These are phyloP conservation scores for Neonothopanus nambi DNA, from an alignment of 1,284 basidiomycete species.

Conservation along the genomic window DNA sequence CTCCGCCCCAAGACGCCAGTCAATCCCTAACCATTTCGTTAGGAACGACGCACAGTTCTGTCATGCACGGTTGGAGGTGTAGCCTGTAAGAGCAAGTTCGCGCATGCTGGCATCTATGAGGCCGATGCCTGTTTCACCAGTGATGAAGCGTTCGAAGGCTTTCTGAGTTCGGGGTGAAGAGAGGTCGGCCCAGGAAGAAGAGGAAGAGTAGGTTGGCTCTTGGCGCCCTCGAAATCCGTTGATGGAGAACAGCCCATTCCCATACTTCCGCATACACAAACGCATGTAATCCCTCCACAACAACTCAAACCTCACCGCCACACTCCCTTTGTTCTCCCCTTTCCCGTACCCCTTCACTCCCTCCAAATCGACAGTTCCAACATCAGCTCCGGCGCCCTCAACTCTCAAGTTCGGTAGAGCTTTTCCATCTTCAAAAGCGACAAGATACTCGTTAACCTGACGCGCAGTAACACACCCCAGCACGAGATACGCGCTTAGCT, in stretches of 20 bases:
- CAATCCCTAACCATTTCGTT: slow-evolving; percentile 47
- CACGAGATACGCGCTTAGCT: slow-evolving; percentile 49
- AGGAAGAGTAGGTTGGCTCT: background rate
- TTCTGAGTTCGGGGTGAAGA: slow-evolving; percentile 27
- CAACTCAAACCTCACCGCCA: slow-evolving; percentile 44
- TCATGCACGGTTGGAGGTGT: slow-evolving; percentile 53
- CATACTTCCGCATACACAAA: slow-evolving; percentile 35
- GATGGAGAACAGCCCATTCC: slow-evolving; percentile 23
- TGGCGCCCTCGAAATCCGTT: slow-evolving; percentile 19
- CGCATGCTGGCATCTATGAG: slow-evolving; percentile 56
- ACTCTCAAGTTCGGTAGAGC: background rate
- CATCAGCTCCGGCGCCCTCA: background rate
- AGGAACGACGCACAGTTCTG: slow-evolving; percentile 58
- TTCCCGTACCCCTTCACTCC: slow-evolving; percentile 15
- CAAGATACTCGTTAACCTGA: slow-evolving; percentile 34
- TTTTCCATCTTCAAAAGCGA: slow-evolving; percentile 22
- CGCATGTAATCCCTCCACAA: slow-evolving; percentile 57
- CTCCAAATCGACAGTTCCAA: background rate
- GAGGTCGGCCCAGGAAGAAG: slow-evolving; percentile 15
- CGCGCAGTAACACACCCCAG: slow-evolving; percentile 48
- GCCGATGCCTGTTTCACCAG: slow-evolving; percentile 50
- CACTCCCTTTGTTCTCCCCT: slow-evolving; percentile 21
- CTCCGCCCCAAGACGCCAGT: slow-evolving; percentile 54
- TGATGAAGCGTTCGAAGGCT: slow-evolving; percentile 38
- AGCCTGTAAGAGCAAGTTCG: slow-evolving; percentile 49